Evolutionary conservation across 257 asterid genomes (phyloP), one percentile per base, ranked within the genome.

Genomic region (Mentha longifolia): DNA sequence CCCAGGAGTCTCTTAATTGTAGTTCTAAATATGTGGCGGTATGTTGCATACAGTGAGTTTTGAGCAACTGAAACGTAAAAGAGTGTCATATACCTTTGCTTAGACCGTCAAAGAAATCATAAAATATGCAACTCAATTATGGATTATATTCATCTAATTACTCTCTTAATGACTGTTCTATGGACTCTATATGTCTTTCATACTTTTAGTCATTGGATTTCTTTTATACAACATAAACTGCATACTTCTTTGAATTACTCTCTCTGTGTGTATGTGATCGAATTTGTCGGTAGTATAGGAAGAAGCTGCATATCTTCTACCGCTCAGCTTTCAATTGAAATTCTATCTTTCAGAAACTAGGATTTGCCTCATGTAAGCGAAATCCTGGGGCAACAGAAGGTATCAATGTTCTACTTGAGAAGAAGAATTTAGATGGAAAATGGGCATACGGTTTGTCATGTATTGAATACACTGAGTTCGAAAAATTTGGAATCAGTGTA

Each of bases 391-490:
- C 99, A 60, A 95, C 98, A 52, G 99, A 95, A 82, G 99, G 99
- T 77, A 85, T 95, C 84, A 95, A 95, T 80, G 98, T 89, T 68
- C 87, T 92, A 68, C 80, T 92, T 52, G 97, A 95, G 92, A 94
- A 88, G 84, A 90, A 78, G 83, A 81, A 77, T 75, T 68, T 56
- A 35, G 95, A 92, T 80, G 96, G 96, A 67, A 87, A 88, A 66
- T 95, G 99, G 99, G 79, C 88, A 63, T 95, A 88, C 85, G 99
- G 99, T 70, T 64, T 88, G 49, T 89, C 99, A 64, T 95, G 98
- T 70, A 88, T 95, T 14, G 99, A 95, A 75, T 95, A 95, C 84
- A 95, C 99, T 9, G 99, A 95, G 82, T 95, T 95, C 54, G 89
- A 95, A 78, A 92, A 89, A 83, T 95, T 88, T 85, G 98, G 98